Evolutionary conservation across 148 eudicot species (phyloP), one percentile per base, ranked within the genome.

Genomic region (Diospyros lotus): DNA sequence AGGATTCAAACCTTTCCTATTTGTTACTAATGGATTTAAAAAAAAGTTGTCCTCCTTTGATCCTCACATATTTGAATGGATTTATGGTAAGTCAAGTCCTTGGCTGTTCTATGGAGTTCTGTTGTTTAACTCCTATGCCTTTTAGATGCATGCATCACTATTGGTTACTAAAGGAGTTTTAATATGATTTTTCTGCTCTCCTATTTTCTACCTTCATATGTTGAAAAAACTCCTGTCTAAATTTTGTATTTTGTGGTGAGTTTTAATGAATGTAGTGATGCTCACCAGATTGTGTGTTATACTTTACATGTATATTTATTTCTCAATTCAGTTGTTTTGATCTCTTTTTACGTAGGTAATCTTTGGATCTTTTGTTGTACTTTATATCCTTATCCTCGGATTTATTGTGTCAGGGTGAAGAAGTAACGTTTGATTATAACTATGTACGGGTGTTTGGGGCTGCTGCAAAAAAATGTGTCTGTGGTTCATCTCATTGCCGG

Each of bases 381-480:
- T 48, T 60, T 59, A 38, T 73, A 50, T 60, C 9, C 56, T 61
- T 61, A 48, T 39, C 55, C 55, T 67, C 50, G 52, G 61, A 62
- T 58, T 12, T 76, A 73, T 67, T 52, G 4, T 77, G 71, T 64
- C 88, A 95, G 99, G 96, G 97, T 73, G 99, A 92, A 79, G 97
- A 95, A 86, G 80, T 95, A 80, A 92, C 97, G 55, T 94, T 94
- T 81, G 97, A 91, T 77, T 95, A 95, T 84, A 95, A 95, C 80
- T 95, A 87, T 83, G 99, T 92, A 44, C 96, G 99, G 68, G 96
- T 95, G 39, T 95, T 95, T 83, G 99, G 99, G 42, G 99, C 99
- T 83, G 99, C 99, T 76, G 99, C 94, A 56, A 95, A 95, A 84
- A 93, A 89, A 85, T 95, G 99, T 86, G 89, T 89, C 38, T 95